These are phyloP conservation scores for Trichoderma oligosporum DNA, from an alignment of 2,329 filamentous ascomycete genomes.

Conservation along the genomic window DNA sequence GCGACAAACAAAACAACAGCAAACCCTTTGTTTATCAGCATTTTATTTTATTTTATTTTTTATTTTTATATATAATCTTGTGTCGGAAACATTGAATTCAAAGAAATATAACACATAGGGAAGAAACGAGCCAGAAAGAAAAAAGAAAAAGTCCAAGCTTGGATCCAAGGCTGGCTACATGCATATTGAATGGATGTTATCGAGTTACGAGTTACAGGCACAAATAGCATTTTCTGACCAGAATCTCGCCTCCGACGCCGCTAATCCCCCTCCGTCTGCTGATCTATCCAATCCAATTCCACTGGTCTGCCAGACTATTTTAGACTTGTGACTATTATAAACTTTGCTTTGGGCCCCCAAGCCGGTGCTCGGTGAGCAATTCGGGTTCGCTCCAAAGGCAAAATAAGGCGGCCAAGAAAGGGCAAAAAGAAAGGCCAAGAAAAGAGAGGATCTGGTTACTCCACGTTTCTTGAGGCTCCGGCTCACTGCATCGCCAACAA, in stretches of 20 bases:
- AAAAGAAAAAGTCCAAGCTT: too few species aligned
- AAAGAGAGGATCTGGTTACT: constrained; percentile 1
- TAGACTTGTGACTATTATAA: constrained; percentile 9
- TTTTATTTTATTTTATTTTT: too few species aligned
- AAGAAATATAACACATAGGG: too few species aligned
- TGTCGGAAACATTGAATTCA: too few species aligned
- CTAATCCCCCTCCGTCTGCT: constrained; percentile 10
- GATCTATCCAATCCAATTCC: background rate
- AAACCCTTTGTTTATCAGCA: too few species aligned
- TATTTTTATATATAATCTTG: too few species aligned
- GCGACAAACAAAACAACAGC: too few species aligned
- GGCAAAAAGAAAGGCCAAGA: too few species aligned
- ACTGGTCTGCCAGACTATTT: background rate
- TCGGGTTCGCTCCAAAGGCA: constrained; percentile 11
- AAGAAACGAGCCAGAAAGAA: too few species aligned
- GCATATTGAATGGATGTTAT: too few species aligned
- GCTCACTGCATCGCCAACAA: constrained; percentile 11
- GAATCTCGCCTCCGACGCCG: background rate
- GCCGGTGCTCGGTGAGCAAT: constrained; percentile 14
- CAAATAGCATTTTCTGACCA: background rate
- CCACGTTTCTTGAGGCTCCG: background rate
- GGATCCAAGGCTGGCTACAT: too few species aligned
- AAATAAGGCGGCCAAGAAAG: too few species aligned
- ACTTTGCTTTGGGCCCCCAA: background rate
- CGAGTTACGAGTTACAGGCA: background rate